Evolutionary conservation across 2,329 filamentous ascomycete genomes (phyloP).

Genomic region (Aureobasidium zeae): DNA sequence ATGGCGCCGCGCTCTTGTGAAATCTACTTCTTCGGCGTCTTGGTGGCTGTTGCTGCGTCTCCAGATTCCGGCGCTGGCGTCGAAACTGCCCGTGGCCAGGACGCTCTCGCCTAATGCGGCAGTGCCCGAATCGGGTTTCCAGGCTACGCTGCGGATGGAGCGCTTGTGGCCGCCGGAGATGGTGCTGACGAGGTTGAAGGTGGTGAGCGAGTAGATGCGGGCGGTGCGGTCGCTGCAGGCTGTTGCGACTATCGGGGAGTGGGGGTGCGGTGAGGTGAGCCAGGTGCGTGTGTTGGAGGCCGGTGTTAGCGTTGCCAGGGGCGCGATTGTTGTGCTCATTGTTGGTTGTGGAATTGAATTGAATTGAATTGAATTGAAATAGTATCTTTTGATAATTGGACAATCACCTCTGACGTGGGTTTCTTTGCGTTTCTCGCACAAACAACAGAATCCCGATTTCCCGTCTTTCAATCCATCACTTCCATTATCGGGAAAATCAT

Average conservation of each 20-base stretch:
- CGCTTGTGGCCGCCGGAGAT: slow-evolving; percentile 85
- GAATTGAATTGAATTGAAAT: too few relatives aligned
- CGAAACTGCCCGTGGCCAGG: slow-evolving; percentile 86
- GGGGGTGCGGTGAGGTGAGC: slow-evolving; percentile 77
- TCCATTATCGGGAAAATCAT: too few relatives aligned
- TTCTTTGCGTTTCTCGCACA: too few relatives aligned
- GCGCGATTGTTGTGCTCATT: slow-evolving; percentile 25
- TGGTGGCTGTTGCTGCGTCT: slow-evolving; percentile 47
- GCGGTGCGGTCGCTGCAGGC: slow-evolving; percentile 78
- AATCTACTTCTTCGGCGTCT: slow-evolving; percentile 24
- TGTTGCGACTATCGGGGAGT: slow-evolving; percentile 78
- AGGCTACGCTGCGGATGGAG: slow-evolving; percentile 74
- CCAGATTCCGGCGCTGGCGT: slow-evolving; percentile 70
- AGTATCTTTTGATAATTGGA: too few relatives aligned
- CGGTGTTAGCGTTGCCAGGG: slow-evolving; percentile 45
- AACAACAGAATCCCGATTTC: too few relatives aligned
- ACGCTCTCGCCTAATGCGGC: slow-evolving; percentile 52
- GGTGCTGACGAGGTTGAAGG: slow-evolving; percentile 67
- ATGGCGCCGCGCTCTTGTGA: slow-evolving; percentile 30
- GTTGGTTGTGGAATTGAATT: not conserved
- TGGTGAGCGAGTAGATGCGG: slow-evolving; percentile 78
- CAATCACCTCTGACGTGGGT: too few relatives aligned
- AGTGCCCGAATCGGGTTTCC: slow-evolving; percentile 58
- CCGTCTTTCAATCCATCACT: too few relatives aligned
- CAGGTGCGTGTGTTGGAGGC: slow-evolving; percentile 60